These are phyloP conservation scores for Pezicula neosporulosa DNA, from an alignment of 2,329 filamentous ascomycete species.

Conservation along the genomic window DNA sequence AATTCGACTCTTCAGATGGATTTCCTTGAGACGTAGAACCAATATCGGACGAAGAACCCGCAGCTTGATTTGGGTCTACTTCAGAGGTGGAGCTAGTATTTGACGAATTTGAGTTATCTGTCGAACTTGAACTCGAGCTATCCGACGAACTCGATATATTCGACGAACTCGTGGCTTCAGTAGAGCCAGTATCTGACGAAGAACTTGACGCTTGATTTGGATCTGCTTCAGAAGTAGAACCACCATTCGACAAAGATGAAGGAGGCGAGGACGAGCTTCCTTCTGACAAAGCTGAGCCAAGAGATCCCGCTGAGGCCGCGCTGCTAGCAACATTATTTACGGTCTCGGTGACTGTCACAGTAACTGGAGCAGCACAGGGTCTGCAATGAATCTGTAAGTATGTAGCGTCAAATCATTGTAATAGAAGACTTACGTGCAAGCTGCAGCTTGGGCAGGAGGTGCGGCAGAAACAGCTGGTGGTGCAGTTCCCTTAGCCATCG, in stretches of 20 bases:
- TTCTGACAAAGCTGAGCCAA: not conserved
- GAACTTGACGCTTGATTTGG: too few relatives aligned
- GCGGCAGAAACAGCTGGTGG: not conserved
- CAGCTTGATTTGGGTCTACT: too few relatives aligned
- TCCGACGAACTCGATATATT: too few relatives aligned
- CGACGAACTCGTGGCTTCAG: too few relatives aligned
- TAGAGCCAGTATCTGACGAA: too few relatives aligned
- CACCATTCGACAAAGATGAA: not conserved
- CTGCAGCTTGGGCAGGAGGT: not conserved
- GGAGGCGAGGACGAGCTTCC: not conserved
- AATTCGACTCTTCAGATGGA: too few relatives aligned
- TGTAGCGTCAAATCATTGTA: not conserved
- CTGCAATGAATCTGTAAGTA: not conserved
- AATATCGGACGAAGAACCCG: not conserved
- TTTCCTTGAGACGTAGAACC: not conserved
- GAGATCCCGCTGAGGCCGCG: not conserved
- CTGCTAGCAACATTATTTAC: not conserved
- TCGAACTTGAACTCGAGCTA: not conserved
- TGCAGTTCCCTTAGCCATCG: not conserved
- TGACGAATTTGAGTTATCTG: too few relatives aligned
- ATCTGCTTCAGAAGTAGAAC: too few relatives aligned
- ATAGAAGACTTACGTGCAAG: not conserved
- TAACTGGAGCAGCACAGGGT: not conserved
- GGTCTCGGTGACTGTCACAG: constrained; percentile 4
- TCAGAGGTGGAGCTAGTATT: too few relatives aligned